Evolutionary conservation across 208 protist genomes (phyloP).

Genomic region (Willaertia magna): DNA sequence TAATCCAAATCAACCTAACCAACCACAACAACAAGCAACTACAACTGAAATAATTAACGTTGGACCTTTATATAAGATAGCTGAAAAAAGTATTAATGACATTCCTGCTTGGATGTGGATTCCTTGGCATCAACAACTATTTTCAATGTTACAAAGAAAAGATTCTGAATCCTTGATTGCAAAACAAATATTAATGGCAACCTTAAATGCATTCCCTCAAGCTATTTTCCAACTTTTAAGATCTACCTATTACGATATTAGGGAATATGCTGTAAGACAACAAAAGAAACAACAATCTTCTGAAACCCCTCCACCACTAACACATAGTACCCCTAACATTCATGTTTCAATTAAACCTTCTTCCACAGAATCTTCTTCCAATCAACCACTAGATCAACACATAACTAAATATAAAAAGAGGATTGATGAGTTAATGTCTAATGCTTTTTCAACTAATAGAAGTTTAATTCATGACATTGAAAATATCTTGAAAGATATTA

Average conservation of each 20-base stretch:
- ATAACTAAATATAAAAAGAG: background rate
- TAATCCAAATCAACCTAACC: too few relatives aligned
- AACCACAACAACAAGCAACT: background rate
- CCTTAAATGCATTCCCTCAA: background rate
- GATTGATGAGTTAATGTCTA: background rate
- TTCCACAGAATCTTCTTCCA: background rate
- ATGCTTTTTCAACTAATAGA: background rate
- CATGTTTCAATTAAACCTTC: background rate
- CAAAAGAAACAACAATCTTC: background rate
- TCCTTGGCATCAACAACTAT: background rate
- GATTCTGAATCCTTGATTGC: background rate
- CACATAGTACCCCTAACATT: background rate
- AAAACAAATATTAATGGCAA: background rate
- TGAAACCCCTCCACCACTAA: background rate
- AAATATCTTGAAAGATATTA: background rate
- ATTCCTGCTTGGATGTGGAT: constrained; percentile 18
- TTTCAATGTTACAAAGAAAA: background rate
- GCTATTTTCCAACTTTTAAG: background rate
- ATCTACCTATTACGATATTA: background rate
- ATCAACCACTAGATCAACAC: background rate
- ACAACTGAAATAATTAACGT: background rate
- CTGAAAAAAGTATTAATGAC: background rate
- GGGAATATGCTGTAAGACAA: background rate
- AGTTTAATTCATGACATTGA: background rate
- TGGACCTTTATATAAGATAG: background rate